Base-by-base conservation (phyloP, 805 yeast genomes). In the Candida chauliodis region DNA sequence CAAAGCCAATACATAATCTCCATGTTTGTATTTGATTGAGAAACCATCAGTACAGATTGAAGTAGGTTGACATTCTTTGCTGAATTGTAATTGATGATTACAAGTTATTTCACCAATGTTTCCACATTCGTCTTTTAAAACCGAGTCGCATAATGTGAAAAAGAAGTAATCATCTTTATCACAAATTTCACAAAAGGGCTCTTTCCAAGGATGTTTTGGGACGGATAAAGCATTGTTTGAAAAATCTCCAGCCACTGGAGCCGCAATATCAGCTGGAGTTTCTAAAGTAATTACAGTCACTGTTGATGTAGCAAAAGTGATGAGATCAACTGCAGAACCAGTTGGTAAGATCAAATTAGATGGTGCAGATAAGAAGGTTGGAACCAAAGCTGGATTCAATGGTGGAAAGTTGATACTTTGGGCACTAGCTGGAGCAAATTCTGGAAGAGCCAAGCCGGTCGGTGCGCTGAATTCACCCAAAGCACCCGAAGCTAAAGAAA, bases 131-230 rank as follows among this genome's bases (percentile, higher is more conserved):
- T 38, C 41, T 22, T 66, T 72, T 52, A 84, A 67, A 34, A 76
- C 54, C 46, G 79, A 62, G 17, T 53, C 66, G 25, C 67, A 61
- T 55, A 84, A 71, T 25, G 72, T 66, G 71, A 82, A 67, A 33
- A 24, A 33, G 8, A 4, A 17, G 17, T 23, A 23, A 13, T 24
- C 36, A 24, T 33, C 36, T 17, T 24, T 33, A 3, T 33, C 17
- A 24, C 29, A 33, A 13, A 33, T 33, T 24, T 33, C 17, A 14
- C 36, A 23, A 18, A 33, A 33, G 5, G 7, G 8, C 13, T 27
- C 30, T 17, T 33, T 15, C 7, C 16, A 9, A 10, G 11, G 4
- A 9, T 33, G 10, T 7, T 17, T n/a, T 3, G 8, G 7, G 17
- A 3, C 17, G n/a, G n/a, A n/a, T n/a, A n/a, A n/a, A n/a, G n/a